Evolutionary conservation across 164 flowering plant genomes (phyloP), one percentile per base, ranked within the genome.

Genomic region (Hamamelis virginiana): DNA sequence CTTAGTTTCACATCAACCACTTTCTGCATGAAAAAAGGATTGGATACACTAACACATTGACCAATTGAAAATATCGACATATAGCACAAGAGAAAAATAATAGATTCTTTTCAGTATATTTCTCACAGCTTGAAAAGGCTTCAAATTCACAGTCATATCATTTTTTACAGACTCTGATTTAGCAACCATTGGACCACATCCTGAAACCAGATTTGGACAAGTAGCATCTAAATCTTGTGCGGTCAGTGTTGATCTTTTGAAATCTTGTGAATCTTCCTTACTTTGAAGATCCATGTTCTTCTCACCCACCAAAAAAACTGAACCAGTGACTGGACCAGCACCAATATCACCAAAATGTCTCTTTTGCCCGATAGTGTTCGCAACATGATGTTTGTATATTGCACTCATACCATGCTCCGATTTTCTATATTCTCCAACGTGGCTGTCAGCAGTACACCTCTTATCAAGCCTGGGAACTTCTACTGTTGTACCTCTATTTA

Each of bases 1-100:
- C 69, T 81, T 48, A 67, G 14, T 64, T 78, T 80, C 70, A 76
- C 64, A 63, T 83, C 80, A 66, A 62, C n/a, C 58, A 74, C 66
- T 72, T 76, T 44, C 86, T 83, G 77, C 77, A 74, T 16, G 48
- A 63, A 22, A 72, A 71, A 66, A 44, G 53, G 63, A 63, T 16
- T 10, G 19, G 41, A 25, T 15, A 43, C n/a, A 23, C 43, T 47
- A 38, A 46, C 14, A 8, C 15, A 53, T 19, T 12, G 28, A 22
- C 38, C 62, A 67, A 63, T 16, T 43, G 9, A 47, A 62, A 62
- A 8, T 5, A 10, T 19, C 48, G 22, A 55, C 52, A 67, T 1
- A 57, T 44, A 21, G n/a, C 14, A 26, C 51, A 23, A 57, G 33
- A 67, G 16, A 61, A 27, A 57, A 15, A 19, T 9, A n/a, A 50